These are phyloP conservation scores for Pseudofabraea citricarpa DNA, from an alignment of 2,329 filamentous ascomycete species.

Conservation along the genomic window DNA sequence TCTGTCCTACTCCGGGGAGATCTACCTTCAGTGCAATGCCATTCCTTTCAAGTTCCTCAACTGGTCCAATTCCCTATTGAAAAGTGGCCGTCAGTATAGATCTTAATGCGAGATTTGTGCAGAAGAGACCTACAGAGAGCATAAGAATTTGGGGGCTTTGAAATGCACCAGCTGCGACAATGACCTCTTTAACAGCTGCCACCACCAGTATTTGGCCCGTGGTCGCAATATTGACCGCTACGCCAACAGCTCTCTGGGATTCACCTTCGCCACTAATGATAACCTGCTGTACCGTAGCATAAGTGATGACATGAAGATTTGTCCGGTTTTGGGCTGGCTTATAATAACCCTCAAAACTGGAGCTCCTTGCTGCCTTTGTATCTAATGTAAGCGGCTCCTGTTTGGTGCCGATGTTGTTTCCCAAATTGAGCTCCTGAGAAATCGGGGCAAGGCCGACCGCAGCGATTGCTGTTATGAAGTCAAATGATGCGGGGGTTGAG, in stretches of 20 bases:
- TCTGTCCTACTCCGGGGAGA: slow-evolving; percentile 31
- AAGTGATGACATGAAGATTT: slow-evolving; percentile 5
- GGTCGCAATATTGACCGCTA: background rate
- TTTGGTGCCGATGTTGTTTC: slow-evolving; percentile 5
- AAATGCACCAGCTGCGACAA: slow-evolving; percentile 28
- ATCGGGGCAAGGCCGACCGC: slow-evolving; percentile 3
- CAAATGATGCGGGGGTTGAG: slow-evolving; percentile 1
- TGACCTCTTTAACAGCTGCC: slow-evolving; percentile 11
- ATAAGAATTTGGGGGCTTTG: slow-evolving; percentile 46
- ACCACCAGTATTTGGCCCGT: background rate
- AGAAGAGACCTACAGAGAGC: slow-evolving; percentile 27
- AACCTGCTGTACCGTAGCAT: background rate
- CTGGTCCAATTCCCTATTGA: too few relatives aligned
- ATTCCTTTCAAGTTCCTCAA: slow-evolving; percentile 35
- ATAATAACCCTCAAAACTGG: slow-evolving; percentile 4
- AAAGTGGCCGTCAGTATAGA: too few relatives aligned
- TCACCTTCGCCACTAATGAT: background rate
- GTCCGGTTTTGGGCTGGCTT: background rate
- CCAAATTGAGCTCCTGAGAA: slow-evolving; percentile 2
- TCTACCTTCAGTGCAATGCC: slow-evolving; percentile 34
- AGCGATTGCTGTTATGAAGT: slow-evolving; percentile 5
- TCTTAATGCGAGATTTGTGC: background rate
- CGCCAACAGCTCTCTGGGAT: background rate
- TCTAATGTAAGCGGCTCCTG: background rate
- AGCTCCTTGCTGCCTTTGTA: background rate